Evolutionary conservation across 768 basidiomycete genomes (phyloP).

Genomic region (Russula virescens): DNA sequence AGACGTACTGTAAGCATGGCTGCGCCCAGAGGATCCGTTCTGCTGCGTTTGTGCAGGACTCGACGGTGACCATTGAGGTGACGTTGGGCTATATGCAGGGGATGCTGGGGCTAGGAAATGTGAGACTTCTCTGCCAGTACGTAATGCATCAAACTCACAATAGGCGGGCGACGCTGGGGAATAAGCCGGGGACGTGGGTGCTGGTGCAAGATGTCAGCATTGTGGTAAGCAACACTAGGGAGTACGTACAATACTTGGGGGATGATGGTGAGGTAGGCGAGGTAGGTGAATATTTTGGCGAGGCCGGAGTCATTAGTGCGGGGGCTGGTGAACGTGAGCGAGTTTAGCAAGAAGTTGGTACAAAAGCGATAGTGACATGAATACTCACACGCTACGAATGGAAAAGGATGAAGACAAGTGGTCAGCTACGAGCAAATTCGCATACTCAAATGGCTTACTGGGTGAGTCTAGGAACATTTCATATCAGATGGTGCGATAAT

Average conservation of each 20-base stretch:
- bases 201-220: conserved; percentile 35
- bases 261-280: conserved; percentile 92
- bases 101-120: conserved; percentile 63
- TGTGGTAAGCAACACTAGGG: not conserved
- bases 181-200: conserved; percentile 83
- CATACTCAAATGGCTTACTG: conserved; percentile 45
- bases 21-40: conserved; percentile 34
- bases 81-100: conserved; percentile 81
- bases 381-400: conserved; percentile 52
- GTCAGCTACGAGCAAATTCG: conserved; percentile 27
- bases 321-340: conserved; percentile 52
- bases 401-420: conserved; percentile 1
- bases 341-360: conserved; percentile 7
- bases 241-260: conserved; percentile 79
- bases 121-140: conserved; percentile 13
- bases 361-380: conserved; percentile 23
- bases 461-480: conserved; percentile 56
- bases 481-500: conserved; percentile 17
- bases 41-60: conserved; percentile 56
- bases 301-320: conserved; percentile 79
- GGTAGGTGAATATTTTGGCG: conserved; percentile 90
- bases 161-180: conserved; percentile 83
- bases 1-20: conserved; percentile 42
- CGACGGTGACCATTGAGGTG: conserved; percentile 77
- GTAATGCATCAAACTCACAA: conserved; percentile 44